Evolutionary conservation across 116 monocot species (phyloP), one percentile per base, ranked within the genome.

Genomic region (Zostera marina): DNA sequence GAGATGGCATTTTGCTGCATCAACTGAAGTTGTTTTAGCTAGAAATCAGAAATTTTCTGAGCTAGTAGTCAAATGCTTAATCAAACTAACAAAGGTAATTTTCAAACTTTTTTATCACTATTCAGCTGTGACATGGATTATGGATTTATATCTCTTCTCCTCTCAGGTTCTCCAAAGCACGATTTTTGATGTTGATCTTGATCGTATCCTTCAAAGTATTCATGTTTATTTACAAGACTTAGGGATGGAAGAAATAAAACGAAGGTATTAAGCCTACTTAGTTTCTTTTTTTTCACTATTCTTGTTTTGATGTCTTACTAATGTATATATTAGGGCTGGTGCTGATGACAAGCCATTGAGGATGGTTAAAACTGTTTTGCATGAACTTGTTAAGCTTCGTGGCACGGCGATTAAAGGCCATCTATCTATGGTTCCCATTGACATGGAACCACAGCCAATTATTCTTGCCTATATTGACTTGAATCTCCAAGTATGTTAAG

Each of bases 361-460:
- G 41, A 98, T 98, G 98, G 98, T 98, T 22, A 98, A 98, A 81
- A 98, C 98, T 63, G 98, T 98, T 41, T 66, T 98, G 25, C 98
- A 98, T 77, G 98, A 98, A 74, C 90, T 98, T 53, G 98, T 98
- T 12, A 98, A 98, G 62, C 76, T 89, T 63, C 82, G 98, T 63
- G 98, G 90, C 41, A 89, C 98, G 26, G 85, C 90, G 64, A 98
- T 98, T 15, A 98, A 98, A 56, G 98, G 98, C 10, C 98, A 98
- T 56, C 78, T 98, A 38, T 98, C 98, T 5, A 98, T 98, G 98
- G 98, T 98, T 64, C 98, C 98, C 45, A 98, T 98, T 63, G 98
- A 98, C 54, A 79, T 70, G 60, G 98, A 98, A 65, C 98, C 98
- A 62, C 90, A 85, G 56, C 98, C 98, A 41, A 90, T 98, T 26